Evolutionary conservation across 345 rosid genomes (phyloP).

Genomic region (Laguncularia racemosa): DNA sequence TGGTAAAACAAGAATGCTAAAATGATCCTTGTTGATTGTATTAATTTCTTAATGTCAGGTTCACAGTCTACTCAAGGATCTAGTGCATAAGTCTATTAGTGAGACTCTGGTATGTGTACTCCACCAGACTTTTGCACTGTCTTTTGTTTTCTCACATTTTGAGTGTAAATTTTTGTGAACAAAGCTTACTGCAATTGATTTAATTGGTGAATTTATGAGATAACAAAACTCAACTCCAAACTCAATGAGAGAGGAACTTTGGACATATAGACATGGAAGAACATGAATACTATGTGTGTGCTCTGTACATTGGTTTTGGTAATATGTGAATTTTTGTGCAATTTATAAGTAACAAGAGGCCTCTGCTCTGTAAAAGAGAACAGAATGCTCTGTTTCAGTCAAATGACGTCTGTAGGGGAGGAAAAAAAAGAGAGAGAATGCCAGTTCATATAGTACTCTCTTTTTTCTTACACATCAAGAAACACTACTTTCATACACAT

Average conservation of each 20-base stretch:
- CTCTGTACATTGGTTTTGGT: no score
- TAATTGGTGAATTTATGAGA: background rate
- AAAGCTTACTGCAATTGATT: background rate
- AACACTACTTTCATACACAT: no score
- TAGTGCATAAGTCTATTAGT: slow-evolving; percentile 87
- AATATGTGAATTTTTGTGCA: no score
- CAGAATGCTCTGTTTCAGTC: no score
- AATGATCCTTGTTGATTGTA: background rate
- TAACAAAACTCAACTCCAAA: background rate
- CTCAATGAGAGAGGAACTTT: background rate
- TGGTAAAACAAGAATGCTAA: background rate
- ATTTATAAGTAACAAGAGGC: no score
- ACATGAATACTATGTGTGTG: no score
- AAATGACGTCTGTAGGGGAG: no score
- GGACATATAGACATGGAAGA: no score
- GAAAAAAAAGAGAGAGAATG: no score
- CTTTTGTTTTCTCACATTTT: background rate
- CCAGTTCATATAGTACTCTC: no score
- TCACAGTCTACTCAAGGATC: slow-evolving; percentile 85
- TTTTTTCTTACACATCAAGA: no score
- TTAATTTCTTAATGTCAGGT: slow-evolving; percentile 38
- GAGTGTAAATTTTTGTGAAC: background rate
- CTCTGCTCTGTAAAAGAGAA: no score
- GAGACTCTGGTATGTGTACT: slow-evolving; percentile 74
- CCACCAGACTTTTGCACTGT: background rate